Evolutionary conservation across 495 filamentous ascomycete genomes (phyloP), one percentile per base, ranked within the genome.

Genomic region (Penicillium steckii): DNA sequence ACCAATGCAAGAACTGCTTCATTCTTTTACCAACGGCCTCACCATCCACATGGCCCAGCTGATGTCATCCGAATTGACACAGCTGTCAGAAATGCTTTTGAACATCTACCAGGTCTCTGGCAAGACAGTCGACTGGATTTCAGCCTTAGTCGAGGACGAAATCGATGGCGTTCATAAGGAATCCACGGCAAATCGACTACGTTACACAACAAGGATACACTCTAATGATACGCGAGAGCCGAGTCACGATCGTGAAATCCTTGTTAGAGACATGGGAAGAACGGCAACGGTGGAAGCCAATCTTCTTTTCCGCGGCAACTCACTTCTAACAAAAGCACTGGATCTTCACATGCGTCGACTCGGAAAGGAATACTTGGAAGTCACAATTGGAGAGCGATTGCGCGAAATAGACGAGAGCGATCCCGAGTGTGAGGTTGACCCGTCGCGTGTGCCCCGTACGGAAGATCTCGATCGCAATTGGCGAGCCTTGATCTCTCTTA

Each of bases 81-180:
- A 83, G 21, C 73, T 97, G n/a, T 86, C 90, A 8, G 91, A 96
- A 61, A 85, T 87, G 27, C 81, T 99, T 40, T 76, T 97, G 57
- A 90, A 96, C 60, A 95, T 99, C 46, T 99, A 89, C 61, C 94
- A 99, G 65, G 95, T 96, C 10, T 91, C 90, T n/a, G 91, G 90
- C 3, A 83, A 84, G 45, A 87, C 89, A 10, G 84, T 80, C 30
- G 90, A 96, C 44, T 99, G 94, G 94, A 80, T 99, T 23, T 94
- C 90, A 71, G 83, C 88, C 2, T 76, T 99, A 44, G 89, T 95
- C 9, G 95, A 99, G 64, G 91, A 96, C 57, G 94, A 99, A 67
- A 97, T 99, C 48, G 94, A 97, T 62, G 93, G 90, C 7, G 81
- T 92, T 8, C 84, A 88, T 52, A 95, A 86, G 65, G 91, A 96